Evolutionary conservation across 2,329 filamentous ascomycete species (phyloP), one percentile per base, ranked within the genome.

Genomic region (Monosporascus ibericus): DNA sequence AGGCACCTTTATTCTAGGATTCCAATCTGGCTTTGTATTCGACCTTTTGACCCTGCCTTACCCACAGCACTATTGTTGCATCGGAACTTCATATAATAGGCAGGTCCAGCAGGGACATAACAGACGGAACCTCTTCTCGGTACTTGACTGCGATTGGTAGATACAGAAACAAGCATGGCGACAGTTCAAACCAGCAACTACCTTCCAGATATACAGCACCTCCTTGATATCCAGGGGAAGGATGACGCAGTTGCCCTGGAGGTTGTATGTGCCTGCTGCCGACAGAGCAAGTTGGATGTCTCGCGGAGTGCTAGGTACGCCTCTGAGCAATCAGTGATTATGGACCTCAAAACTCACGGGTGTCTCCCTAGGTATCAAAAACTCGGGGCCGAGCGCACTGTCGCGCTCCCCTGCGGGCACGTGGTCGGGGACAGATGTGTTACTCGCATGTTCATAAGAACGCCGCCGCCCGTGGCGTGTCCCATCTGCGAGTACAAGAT

Each of bases 381-480:
- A n/a, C 55, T 55, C 15, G 58, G 55, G 2, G 52, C 60, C 15
- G 63, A 65, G 50, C 54, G 54, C 11, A 61, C 60, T 0, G 51
- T 62, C 3, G 50, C 54, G 5, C 57, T 65, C 2, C 57, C 61
- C 14, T 64, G 61, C 47, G 63, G 63, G 2, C 63, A 65, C 36
- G 49, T 62, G 22, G 60, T 63, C 24, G 63, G 63, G 17, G 60
- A 61, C 30, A 56, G 59, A n/a, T 65, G 63, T 44, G 30, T 63
- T 8, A 44, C 55, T 4, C 49, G 52, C 20, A 38, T 55, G 5
- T 38, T 54, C 34, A 36, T 48, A 0, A 36, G 46, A 15, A 48
- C 47, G 9, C 25, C 46, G 6, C 53, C 58, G 14, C 30, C 15
- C 17, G 42, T 59, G 8, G 47, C 25, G 15, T 65, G 63, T 34